Base-by-base conservation (phyloP, 1,284 basidiomycete genomes). In the Somion occarium region DNA sequence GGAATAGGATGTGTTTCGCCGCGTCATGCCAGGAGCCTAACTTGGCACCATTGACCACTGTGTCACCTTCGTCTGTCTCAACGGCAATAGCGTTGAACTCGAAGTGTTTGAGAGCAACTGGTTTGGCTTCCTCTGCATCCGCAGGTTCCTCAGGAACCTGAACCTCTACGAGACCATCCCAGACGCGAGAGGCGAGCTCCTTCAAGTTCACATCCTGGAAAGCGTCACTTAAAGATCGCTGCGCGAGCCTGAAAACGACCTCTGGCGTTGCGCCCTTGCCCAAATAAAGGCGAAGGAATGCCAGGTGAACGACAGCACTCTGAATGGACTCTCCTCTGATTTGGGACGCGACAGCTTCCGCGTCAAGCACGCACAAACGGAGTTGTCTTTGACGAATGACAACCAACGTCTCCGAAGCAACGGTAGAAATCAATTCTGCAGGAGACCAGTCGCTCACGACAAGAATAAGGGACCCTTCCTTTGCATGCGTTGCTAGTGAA, bases 1-100 rank as follows among this genome's bases (percentile, higher is more conserved):
- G 85, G 79, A 96, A 97, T 50, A 97, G 73, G 41, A 97, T 71
- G 63, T 95, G 91, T 63, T 91, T 92, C 12, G 93, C 93, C 2
- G 90, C 91, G 55, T 91, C 83, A 59, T 93, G 86, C 92, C 91
- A 94, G 3, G 85, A 81, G 20, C 77, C 73, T 27, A 87, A 64
- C 48, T 72, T 74, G n/a, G 85, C 77, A 18, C 81, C 82, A 50
- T 80, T 84, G 44, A 80, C 76, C 25, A 80, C 69, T 2, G 76
- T 76, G 42, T 81, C 73, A 15, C 76, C 79, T 24, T 74, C 70
- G 13, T 74, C 73, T 5, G 74, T 74, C 57, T 84, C 81, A 19
- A 80, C 73, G 2, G 76, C 78, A 51, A 91, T 80, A 30, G 87
- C 80, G 61, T 89, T 91, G 65, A 82, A 81, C 52, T 82, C 77